phyloP scores from a whole-genome alignment of 768 basidiomycete genomes.

The Leccinum ochraceum region DNA sequence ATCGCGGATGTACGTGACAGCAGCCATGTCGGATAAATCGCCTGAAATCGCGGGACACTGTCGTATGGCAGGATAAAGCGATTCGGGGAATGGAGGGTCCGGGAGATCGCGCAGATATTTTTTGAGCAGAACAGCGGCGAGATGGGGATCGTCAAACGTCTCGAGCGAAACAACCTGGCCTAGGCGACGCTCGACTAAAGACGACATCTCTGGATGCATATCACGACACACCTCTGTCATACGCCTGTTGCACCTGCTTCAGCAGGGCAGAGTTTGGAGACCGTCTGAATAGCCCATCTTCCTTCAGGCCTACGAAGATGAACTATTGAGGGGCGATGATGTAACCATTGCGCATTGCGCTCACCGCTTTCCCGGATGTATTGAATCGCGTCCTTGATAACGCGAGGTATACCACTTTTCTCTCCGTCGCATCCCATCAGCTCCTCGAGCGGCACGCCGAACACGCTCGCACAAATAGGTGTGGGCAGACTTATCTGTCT shows the following conservation, averaged over 20 bases:
- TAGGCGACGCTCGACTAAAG: constrained; percentile 27
- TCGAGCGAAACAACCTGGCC: constrained; percentile 78
- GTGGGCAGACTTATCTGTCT: constrained; percentile 65
- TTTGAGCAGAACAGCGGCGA: constrained; percentile 84
- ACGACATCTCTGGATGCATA: neutral
- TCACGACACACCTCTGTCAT: constrained; percentile 63
- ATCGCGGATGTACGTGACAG: constrained; percentile 67
- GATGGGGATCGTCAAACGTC: constrained; percentile 74
- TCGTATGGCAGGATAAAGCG: constrained; percentile 60
- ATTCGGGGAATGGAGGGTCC: constrained; percentile 74
- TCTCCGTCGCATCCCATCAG: constrained; percentile 84
- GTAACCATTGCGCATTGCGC: neutral
- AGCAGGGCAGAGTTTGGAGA: constrained; percentile 72
- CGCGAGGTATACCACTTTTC: constrained; percentile 79
- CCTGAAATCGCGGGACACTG: constrained; percentile 62
- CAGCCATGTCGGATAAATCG: constrained; percentile 56
- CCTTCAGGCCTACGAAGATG: constrained; percentile 47
- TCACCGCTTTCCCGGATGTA: constrained; percentile 63
- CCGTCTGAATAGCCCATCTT: constrained; percentile 83
- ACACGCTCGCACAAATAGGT: constrained; percentile 60
- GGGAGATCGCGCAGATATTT: constrained; percentile 84
- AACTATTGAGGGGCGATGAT: neutral
- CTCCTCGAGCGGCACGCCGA: constrained; percentile 80
- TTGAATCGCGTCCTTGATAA: constrained; percentile 72
- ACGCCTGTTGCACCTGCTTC: constrained; percentile 77